These are phyloP conservation scores for Prunus kanzakura DNA, from an alignment of 306 rosid genomes.

Conservation along the genomic window DNA sequence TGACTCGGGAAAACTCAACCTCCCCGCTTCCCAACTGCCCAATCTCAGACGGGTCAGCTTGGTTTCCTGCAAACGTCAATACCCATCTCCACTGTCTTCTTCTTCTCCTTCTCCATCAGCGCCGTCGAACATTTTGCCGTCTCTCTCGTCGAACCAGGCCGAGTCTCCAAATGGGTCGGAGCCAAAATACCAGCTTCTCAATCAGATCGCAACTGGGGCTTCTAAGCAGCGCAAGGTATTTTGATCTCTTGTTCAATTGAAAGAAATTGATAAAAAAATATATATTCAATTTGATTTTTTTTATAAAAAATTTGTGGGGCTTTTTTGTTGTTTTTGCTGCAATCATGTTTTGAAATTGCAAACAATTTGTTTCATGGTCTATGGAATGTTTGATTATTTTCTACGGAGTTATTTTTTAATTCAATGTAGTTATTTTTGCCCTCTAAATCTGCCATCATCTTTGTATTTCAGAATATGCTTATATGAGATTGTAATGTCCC, in stretches of 20 bases:
- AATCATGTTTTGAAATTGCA: background rate
- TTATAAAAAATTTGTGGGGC: background rate
- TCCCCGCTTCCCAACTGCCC: slow-evolving; percentile 29
- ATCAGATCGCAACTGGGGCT: slow-evolving; percentile 38
- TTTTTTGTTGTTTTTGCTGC: background rate
- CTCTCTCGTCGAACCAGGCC: slow-evolving; percentile 22
- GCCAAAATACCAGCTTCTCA: slow-evolving; percentile 28
- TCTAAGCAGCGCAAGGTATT: slow-evolving; percentile 52
- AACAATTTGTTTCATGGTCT: background rate
- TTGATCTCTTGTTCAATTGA: background rate
- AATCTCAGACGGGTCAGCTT: slow-evolving; percentile 16
- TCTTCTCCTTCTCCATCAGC: slow-evolving; percentile 5
- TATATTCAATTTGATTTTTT: background rate
- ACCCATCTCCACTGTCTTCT: slow-evolving; percentile 38
- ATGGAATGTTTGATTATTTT: background rate
- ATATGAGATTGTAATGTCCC: background rate
- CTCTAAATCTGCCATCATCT: background rate
- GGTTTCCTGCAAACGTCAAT: slow-evolving; percentile 36
- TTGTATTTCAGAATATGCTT: background rate
- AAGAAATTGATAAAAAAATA: background rate
- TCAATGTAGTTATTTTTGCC: background rate
- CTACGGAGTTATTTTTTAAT: background rate
- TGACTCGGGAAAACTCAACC: slow-evolving; percentile 36
- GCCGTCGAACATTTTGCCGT: slow-evolving; percentile 19
- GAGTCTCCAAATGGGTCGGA: slow-evolving; percentile 26